Base-by-base conservation (phyloP, 345 rosid species). In the Dovyalis caffra region DNA sequence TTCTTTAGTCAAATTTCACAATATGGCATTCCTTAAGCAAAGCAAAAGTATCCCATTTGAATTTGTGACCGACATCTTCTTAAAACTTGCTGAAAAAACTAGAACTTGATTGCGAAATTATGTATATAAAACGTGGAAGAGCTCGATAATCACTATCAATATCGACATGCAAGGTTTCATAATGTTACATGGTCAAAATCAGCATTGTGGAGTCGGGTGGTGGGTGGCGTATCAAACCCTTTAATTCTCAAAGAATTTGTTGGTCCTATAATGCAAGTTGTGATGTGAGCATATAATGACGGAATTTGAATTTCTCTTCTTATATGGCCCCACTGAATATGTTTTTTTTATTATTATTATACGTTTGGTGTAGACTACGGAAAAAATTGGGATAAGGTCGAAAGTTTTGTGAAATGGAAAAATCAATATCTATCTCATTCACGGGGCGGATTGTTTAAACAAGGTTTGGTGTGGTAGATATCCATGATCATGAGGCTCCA, bases 191-290 rank as follows among this genome's bases (percentile, higher is more conserved):
- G n/a, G n/a, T n/a, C n/a, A n/a, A n/a, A n/a, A n/a, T n/a, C n/a
- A n/a, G n/a, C n/a, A n/a, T n/a, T n/a, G n/a, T n/a, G n/a, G n/a
- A n/a, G n/a, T n/a, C n/a, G n/a, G 15, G 47, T 4, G 26, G 38
- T 40, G 29, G 75, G 75, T 32, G 72, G 72, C 72, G 62, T 51
- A 29, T 72, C 68, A 72, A 68, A 40, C 67, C 40, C 40, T 25
- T 72, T 43, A n/a, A 43, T 43, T 43, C 25, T 31, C 20, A 2
- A 28, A 34, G 5, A 57, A 31, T 56, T 26, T 11, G 2, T 40
- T 4, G 1, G 21, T 32, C 40, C 21, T 21, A 12, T 35, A 16
- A 16, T 26, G 58, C 57, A 43, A 72, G 37, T 62, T 31, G 75
- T 64, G 33, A 64, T 15, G 14, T n/a, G 20, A 11, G 9, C 29